Base-by-base conservation (phyloP, 805 yeast genomes). In the Myxozyma nipponensis region DNA sequence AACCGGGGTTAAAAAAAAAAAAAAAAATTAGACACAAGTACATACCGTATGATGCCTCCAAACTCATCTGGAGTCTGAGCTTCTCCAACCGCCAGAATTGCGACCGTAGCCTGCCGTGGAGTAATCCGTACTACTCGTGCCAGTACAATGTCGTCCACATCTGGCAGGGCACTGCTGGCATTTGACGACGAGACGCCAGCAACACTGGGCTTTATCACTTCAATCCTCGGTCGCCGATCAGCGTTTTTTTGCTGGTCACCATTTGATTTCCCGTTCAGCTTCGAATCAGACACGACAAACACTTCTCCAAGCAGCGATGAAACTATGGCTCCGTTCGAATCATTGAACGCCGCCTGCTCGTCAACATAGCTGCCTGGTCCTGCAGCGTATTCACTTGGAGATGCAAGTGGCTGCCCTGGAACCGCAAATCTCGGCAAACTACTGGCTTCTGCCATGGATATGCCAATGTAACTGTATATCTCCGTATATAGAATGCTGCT, bases 111-210 rank as follows among this genome's bases (percentile, higher is more conserved):
- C 66, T 90, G 90, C 49, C 77, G 78, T 37, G 74, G 69, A 6
- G 81, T 76, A 35, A 90, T 74, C 59, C 82, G 77, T 23, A 83
- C 79, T 22, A 93, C 84, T 47, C 81, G 74, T 0, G 87, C 87
- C 19, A 91, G 69, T 1, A 93, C 96, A 22, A 82, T 67, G 65
- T 91, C 96, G 25, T 86, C 84, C 57, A 87, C 96, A 55, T 81
- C 78, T 5, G 98, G 98, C 47, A 90, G 56, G 18, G 58, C 53
- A 26, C 32, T 43, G 36, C 50, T 34, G 40, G 55, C 47, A 32
- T 52, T 50, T 32, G 60, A 57, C 13, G 59, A 45, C 23, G 47
- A 41, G 18, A 54, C 59, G 42, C 36, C 54, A 34, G 53, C 49
- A 3, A 47, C 49, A 3, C 54, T 44, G 6, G 52, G 51, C 30